Percentiles rank a stretch among this genome's conserved stretches.
Evolutionary conservation across 1,139 yeast species (phyloP).

Genomic region (Yamadazyma pseudoaaseri): DNA sequence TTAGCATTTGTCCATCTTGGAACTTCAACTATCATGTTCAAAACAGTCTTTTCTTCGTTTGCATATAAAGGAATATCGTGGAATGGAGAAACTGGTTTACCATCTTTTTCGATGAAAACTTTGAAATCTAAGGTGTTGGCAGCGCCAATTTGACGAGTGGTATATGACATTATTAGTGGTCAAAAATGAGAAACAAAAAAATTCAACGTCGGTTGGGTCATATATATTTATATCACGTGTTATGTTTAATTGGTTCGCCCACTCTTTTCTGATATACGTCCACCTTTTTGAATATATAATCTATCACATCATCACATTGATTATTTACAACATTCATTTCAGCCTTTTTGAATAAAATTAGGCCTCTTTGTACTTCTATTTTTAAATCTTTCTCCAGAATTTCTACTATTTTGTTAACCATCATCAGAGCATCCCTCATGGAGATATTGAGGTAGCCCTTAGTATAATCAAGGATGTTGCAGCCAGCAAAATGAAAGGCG

Average conservation of each 20-base stretch:
- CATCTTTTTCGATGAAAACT: constrained; percentile 57
- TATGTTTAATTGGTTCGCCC: constrained; percentile 2
- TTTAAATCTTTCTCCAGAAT: constrained; percentile 18
- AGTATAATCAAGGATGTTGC: constrained; percentile 39
- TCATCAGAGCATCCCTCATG: constrained; percentile 32
- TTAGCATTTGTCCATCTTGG: constrained; percentile 97
- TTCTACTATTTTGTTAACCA: constrained; percentile 16
- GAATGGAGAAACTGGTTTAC: constrained; percentile 52
- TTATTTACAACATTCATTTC: constrained; percentile 46
- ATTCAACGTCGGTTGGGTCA: too few species aligned
- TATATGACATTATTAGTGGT: constrained; percentile 51
- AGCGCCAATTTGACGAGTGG: constrained; percentile 87
- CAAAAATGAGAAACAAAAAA: constrained; percentile 8
- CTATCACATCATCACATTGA: not conserved
- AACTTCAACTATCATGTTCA: constrained; percentile 90
- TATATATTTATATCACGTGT: constrained; percentile 13
- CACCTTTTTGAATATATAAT: too few species aligned
- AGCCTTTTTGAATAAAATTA: constrained; percentile 53
- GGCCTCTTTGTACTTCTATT: constrained; percentile 53
- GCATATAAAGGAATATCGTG: constrained; percentile 87
- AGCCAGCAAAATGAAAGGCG: constrained; percentile 16
- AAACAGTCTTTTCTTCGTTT: constrained; percentile 58
- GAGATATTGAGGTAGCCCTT: constrained; percentile 34
- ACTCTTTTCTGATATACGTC: not conserved
- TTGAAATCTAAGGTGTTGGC: constrained; percentile 89